Evolutionary conservation across 2,329 filamentous ascomycete genomes (phyloP), one percentile per base, ranked within the genome.

Genomic region (Fonsecaea multimorphosa): DNA sequence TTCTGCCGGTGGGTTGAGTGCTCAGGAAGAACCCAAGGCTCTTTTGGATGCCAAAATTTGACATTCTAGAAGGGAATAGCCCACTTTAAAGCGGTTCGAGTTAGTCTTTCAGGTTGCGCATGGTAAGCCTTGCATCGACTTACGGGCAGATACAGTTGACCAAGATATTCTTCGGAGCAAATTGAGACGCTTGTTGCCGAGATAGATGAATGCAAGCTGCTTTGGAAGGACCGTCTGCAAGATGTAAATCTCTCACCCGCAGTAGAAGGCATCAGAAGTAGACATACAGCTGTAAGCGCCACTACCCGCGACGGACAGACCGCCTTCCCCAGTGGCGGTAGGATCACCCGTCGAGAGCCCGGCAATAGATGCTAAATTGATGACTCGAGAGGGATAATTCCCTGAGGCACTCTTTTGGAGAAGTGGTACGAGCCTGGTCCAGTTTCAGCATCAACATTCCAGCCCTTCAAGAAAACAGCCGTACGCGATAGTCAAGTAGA

Each of bases 151-250:
- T 76, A 36, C 76, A 75, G 58, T 81, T 83, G 64, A 79, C 83
- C 79, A 81, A 84, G 71, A 85, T 83, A 66, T 84, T 83, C 66
- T 81, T 78, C 31, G 78, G 79, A 11, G 82, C 83, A 54, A 85
- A 75, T 67, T 85, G 83, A 19, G 79, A 80, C 22, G 83, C 82
- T 52, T 83, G 78, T 55, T 83, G 79, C 38, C 83, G 80, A 69
- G 81, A 83, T 58, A 85, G 77, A 71, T 85, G 83, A 69, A 85
- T 83, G 71, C 82, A 75, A 22, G 83, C 83, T 24, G 83, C 83
- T 74, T 85, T 85, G 61, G 81, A 82, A 1, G 82, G 81, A 59
- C 82, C 83, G 69, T 85, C 61, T 76, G 32, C 14, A 75, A 27
- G 22, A 16, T 16, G 24, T 53, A 19, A 61, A n/a, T 19, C 19